These are phyloP conservation scores for Plantago ovata DNA, from an alignment of 257 asterid genomes.

Conservation along the genomic window DNA sequence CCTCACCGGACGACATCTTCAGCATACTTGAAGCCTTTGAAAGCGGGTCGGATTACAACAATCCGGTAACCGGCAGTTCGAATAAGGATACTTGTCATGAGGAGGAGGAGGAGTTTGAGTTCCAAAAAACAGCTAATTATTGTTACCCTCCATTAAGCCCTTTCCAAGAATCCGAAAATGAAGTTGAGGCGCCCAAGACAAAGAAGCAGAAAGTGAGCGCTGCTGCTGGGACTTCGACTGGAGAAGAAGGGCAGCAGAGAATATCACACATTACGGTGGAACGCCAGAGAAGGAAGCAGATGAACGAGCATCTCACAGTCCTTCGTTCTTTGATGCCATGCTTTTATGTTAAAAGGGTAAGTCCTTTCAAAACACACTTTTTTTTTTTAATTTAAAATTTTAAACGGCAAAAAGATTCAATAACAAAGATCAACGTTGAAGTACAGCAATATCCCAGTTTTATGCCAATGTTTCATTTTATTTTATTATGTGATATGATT, in stretches of 20 bases:
- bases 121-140: conserved; percentile 30
- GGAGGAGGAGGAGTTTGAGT: conserved; percentile 35
- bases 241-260: conserved; percentile 43
- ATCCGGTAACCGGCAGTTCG: not conserved
- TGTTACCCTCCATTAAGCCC: conserved; percentile 23
- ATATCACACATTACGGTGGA: conserved; percentile 69
- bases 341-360: conserved; percentile 75
- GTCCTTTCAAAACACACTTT: conserved; percentile 13
- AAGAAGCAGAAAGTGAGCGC: conserved; percentile 49
- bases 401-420: no score
- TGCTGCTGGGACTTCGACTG: conserved; percentile 10
- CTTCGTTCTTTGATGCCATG: conserved; percentile 82
- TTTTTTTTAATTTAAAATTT: no score
- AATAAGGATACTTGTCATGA: conserved; percentile 9
- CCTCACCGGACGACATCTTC: conserved; percentile 63
- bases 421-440: no score
- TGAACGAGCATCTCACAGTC: conserved; percentile 71
- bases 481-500: no score
- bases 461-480: no score
- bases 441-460: no score
- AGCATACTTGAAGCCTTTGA: conserved; percentile 64
- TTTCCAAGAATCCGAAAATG: conserved; percentile 37
- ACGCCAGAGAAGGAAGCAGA: conserved; percentile 81
- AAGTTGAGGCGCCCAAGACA: conserved; percentile 28
- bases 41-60: conserved; percentile 23